These are phyloP conservation scores for Calocybe indica DNA, from an alignment of 768 basidiomycete genomes.

Conservation along the genomic window DNA sequence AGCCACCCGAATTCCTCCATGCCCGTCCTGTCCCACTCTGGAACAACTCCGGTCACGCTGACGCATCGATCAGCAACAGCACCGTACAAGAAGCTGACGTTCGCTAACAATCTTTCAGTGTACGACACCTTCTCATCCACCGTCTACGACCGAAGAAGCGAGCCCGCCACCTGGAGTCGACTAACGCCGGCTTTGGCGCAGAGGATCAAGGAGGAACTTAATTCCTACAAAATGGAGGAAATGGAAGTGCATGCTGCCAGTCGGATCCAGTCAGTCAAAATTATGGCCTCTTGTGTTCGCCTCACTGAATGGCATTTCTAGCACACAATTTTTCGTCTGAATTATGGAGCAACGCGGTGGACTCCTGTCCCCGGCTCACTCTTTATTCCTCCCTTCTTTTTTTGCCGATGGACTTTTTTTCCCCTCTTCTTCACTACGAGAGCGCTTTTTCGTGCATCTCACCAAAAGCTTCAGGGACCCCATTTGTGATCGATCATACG, in stretches of 20 bases:
- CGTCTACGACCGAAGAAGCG: conserved; percentile 91
- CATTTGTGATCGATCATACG: too few species aligned
- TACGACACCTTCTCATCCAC: conserved; percentile 93
- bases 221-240: conserved; percentile 99
- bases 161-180: conserved; percentile 95
- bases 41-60: conserved; percentile 43
- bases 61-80: conserved; percentile 69
- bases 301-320: conserved; percentile 20
- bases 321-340: conserved; percentile 89
- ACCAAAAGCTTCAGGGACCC: too few species aligned
- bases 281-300: conserved; percentile 1
- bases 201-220: conserved; percentile 96
- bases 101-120: conserved; percentile 88
- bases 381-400: too few species aligned
- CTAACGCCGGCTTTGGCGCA: conserved; percentile 93
- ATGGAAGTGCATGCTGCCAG: conserved; percentile 97
- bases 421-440: too few species aligned
- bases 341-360: not conserved
- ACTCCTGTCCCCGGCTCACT: too few species aligned
- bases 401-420: not conserved
- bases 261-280: conserved; percentile 72
- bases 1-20: conserved; percentile 90
- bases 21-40: conserved; percentile 68
- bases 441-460: too few species aligned
- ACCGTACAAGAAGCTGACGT: conserved; percentile 69